Evolutionary conservation across 2,329 filamentous ascomycete species (phyloP).

Genomic region (Ophiocordyceps camponoti-saundersi): DNA sequence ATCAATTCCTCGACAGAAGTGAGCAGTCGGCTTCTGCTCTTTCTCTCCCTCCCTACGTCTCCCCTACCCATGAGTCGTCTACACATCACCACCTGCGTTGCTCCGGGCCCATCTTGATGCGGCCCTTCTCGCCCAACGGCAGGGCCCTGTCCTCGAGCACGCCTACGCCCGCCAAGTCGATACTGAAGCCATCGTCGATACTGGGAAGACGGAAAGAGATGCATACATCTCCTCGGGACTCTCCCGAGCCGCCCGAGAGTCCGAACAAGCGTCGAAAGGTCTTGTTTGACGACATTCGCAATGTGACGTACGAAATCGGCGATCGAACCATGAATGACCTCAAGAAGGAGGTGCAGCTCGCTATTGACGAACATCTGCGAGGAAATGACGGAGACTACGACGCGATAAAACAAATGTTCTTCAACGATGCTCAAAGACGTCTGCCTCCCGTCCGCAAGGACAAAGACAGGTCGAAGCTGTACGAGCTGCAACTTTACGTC

Average conservation of each 20-base stretch:
- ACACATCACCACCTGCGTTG: not conserved
- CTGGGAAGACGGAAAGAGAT: conserved; percentile 26
- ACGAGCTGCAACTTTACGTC: conserved; percentile 43
- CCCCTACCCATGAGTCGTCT: not conserved
- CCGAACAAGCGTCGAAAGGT: conserved; percentile 39
- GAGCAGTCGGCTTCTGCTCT: too few species aligned
- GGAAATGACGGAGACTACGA: conserved; percentile 45
- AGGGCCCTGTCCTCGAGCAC: conserved; percentile 15
- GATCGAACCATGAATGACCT: conserved; percentile 35
- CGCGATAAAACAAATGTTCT: conserved; percentile 41
- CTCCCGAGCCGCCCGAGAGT: conserved; percentile 20
- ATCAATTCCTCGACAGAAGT: too few species aligned
- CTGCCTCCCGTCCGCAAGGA: conserved; percentile 23
- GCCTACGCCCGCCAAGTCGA: conserved; percentile 31
- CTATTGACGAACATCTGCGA: conserved; percentile 37
- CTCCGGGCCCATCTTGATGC: conserved; percentile 6
- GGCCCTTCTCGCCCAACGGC: conserved; percentile 17
- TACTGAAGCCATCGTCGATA: conserved; percentile 30
- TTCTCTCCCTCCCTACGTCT: too few species aligned
- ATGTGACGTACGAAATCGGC: conserved; percentile 37
- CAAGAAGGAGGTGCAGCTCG: conserved; percentile 35
- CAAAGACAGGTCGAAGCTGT: conserved; percentile 30
- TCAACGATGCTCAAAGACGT: conserved; percentile 27
- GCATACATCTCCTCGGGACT: conserved; percentile 23
- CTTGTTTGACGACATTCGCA: conserved; percentile 39